Evolutionary conservation across 345 rosid genomes (phyloP), one percentile per base, ranked within the genome.

Genomic region (Euclidium syriacum): DNA sequence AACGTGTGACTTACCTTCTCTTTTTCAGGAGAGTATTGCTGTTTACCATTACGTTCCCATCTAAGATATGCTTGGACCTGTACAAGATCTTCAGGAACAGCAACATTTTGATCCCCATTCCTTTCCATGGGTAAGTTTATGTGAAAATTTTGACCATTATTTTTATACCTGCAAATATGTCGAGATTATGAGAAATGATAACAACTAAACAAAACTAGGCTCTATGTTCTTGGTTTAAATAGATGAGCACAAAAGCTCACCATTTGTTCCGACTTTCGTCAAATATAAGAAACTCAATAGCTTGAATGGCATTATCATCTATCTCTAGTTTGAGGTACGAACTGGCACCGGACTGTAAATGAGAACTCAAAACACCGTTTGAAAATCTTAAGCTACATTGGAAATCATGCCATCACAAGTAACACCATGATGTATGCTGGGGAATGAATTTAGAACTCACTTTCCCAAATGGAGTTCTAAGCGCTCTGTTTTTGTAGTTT

Each of bases 41-140:
- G 95, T 85, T 87, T 95, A 57, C 99, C 97, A 22, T 81, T 95
- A 78, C 92, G 83, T 79, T 95, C 99, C 99, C 99, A 95, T 75
- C 95, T 83, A 52, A 87, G 30, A 82, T 90, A 90, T 24, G 99
- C 85, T 75, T 95, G 99, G 70, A 83, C 51, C 74, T 88, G 97
- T 63, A 95, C 96, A 76, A 95, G 99, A 30, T 94, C 97, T 72
- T 87, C 97, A 66, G 97, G 97, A 76, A 90, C 78, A 55, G 84
- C 71, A 53, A 75, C 68, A 60, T 76, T 82, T 23, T 77, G 68
- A 35, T 50, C 52, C 66, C 38, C 49, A 64, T 75, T 75, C 74
- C 77, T 74, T 67, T 72, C 79, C 58, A 26, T 40, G 11, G 90
- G 89, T 73, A 95, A 68, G 72, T 85, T 79, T 43, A 90, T 73